A percentile compares a stretch with the other conserved stretches of the same genome.
Evolutionary conservation across 176 grass and related monocot species (phyloP).

Genomic region (Calamus simplicifolius): DNA sequence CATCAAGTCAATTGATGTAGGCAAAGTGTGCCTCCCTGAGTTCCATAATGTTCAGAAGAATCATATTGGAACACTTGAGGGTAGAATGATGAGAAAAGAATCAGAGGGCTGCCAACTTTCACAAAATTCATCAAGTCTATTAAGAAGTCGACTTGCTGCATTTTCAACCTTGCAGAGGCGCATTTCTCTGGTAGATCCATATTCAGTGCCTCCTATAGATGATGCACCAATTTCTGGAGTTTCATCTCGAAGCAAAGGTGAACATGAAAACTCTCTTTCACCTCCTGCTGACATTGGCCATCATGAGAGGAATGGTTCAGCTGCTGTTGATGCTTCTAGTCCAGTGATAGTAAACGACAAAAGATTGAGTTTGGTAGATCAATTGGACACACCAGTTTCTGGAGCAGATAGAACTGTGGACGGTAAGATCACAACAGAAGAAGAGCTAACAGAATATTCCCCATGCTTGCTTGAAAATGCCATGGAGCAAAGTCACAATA

Average conservation of each 20-base stretch:
- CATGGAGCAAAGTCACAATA: slow-evolving; percentile 2
- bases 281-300: not conserved
- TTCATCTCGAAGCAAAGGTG: slow-evolving; percentile 6
- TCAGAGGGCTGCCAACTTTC: not conserved
- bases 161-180: slow-evolving; percentile 29
- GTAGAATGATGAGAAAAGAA: not conserved
- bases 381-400: slow-evolving; percentile 21
- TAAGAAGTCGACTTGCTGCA: slow-evolving; percentile 11
- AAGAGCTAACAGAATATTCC: slow-evolving; percentile 15
- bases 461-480: not conserved
- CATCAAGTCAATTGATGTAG: slow-evolving; percentile 24
- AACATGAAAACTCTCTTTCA: not conserved
- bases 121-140: slow-evolving; percentile 24
- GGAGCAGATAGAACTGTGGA: slow-evolving; percentile 14
- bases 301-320: slow-evolving; percentile 10
- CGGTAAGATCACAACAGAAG: slow-evolving; percentile 8
- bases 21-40: slow-evolving; percentile 22
- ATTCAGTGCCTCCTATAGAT: slow-evolving; percentile 15
- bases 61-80: slow-evolving; percentile 2
- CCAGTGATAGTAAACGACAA: not conserved
- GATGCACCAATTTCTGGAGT: slow-evolving; percentile 19
- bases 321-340: slow-evolving; percentile 8
- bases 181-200: slow-evolving; percentile 22
- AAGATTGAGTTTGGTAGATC: slow-evolving; percentile 4
- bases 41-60: slow-evolving; percentile 11